These are phyloP conservation scores for Chondrus crispus DNA, from an alignment of 23 red algal species.

Conservation along the genomic window DNA sequence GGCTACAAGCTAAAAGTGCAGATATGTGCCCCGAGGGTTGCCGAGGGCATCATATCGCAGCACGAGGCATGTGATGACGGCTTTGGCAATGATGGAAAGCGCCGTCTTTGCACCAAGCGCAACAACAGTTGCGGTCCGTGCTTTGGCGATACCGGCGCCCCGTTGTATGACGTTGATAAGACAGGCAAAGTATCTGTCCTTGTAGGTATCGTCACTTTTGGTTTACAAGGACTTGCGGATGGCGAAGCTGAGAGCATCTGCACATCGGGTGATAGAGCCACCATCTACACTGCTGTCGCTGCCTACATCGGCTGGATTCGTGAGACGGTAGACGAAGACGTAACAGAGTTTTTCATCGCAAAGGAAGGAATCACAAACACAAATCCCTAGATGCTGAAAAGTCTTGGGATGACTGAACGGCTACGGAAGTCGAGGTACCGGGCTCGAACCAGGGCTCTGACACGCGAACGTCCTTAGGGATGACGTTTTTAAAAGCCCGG, in stretches of 20 bases:
- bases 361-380: constrained; percentile 30
- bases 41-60: no score
- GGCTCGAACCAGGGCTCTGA: no score
- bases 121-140: constrained; percentile 35
- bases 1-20: no score
- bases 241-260: constrained; percentile 8
- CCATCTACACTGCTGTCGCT: constrained; percentile 50
- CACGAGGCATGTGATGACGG: no score
- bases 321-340: neutral
- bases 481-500: no score
- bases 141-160: constrained; percentile 54
- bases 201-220: constrained; percentile 34
- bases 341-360: constrained; percentile 31
- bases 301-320: constrained; percentile 44
- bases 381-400: no score
- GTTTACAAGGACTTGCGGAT: neutral
- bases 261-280: neutral
- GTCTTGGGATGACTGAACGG: no score
- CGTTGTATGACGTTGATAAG: constrained; percentile 47
- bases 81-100: constrained; percentile 21
- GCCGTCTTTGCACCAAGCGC: constrained; percentile 29
- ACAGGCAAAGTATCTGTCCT: constrained; percentile 39
- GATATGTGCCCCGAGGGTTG: no score
- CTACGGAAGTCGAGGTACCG: no score
- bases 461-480: no score